These are phyloP conservation scores for Russula brevipes DNA, from an alignment of 768 basidiomycete species.

Conservation along the genomic window DNA sequence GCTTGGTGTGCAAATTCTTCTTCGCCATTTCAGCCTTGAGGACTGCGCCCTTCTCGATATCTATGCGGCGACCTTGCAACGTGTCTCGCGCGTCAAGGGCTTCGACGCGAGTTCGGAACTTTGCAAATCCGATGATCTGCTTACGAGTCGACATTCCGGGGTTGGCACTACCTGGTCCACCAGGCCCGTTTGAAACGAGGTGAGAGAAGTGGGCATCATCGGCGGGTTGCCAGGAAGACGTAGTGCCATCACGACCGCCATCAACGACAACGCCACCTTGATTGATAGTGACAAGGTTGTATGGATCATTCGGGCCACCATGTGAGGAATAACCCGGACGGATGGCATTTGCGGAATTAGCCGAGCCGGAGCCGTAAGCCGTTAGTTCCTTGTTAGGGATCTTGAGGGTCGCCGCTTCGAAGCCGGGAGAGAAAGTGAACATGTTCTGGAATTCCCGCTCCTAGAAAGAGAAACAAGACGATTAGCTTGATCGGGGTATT, in stretches of 20 bases:
- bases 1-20: conserved; percentile 97
- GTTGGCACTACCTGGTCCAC: conserved; percentile 18
- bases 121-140: conserved; percentile 98
- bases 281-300: conserved; percentile 77
- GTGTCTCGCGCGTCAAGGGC: conserved; percentile 84
- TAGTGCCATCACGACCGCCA: conserved; percentile 63
- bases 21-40: conserved; percentile 99
- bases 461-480: conserved; percentile 38
- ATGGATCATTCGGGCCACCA: conserved; percentile 67
- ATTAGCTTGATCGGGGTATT: conserved; percentile 16
- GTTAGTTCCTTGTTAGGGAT: conserved; percentile 91
- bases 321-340: conserved; percentile 29
- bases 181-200: conserved; percentile 23
- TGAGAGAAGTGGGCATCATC: conserved; percentile 37
- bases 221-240: conserved; percentile 54
- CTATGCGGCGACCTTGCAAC: conserved; percentile 85
- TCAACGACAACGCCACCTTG: conserved; percentile 83
- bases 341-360: conserved; percentile 18
- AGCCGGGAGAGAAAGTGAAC: conserved; percentile 94
- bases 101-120: conserved; percentile 83
- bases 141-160: conserved; percentile 59
- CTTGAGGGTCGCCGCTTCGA: conserved; percentile 97
- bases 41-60: conserved; percentile 87
- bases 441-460: conserved; percentile 99
- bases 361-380: conserved; percentile 49